Conservation (phyloP, 148 eudicot species). For the Tetragonia tetragonoides region DNA sequence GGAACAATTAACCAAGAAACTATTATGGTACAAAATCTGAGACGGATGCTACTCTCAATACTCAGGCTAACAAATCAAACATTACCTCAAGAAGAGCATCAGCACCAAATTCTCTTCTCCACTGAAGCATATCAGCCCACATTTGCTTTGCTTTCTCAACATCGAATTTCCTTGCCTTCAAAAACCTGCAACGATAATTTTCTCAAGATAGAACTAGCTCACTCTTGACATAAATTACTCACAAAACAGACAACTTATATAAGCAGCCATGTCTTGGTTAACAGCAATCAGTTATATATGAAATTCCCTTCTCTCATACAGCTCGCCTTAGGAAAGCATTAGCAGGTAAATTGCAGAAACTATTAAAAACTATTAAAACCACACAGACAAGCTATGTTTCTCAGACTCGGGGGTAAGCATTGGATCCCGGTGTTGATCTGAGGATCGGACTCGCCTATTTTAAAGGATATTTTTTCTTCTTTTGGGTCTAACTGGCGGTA, state of each 20-base stretch:
- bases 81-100: slow-evolving; percentile 74
- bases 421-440: too few relatives aligned
- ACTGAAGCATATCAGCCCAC: slow-evolving; percentile 87
- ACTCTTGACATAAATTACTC: neutral
- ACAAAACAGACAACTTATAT: neutral
- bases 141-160: slow-evolving; percentile 62
- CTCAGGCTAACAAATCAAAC: neutral
- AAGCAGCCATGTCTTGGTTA: neutral
- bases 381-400: neutral
- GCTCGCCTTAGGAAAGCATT: neutral
- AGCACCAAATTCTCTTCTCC: slow-evolving; percentile 78
- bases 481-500: too few relatives aligned
- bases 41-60: neutral
- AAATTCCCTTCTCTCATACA: neutral
- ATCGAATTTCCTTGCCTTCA: slow-evolving; percentile 85
- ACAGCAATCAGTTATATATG: neutral
- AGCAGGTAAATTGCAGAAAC: neutral
- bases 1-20: too few relatives aligned
- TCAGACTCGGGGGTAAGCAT: too few relatives aligned
- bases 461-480: too few relatives aligned
- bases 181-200: slow-evolving; percentile 45
- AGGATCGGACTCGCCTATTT: too few relatives aligned
- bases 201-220: too few relatives aligned
- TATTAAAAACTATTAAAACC: neutral
- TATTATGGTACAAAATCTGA: too few relatives aligned